These are phyloP conservation scores for Yarrowia divulgata DNA, from an alignment of 805 yeast genomes.

Conservation along the genomic window DNA sequence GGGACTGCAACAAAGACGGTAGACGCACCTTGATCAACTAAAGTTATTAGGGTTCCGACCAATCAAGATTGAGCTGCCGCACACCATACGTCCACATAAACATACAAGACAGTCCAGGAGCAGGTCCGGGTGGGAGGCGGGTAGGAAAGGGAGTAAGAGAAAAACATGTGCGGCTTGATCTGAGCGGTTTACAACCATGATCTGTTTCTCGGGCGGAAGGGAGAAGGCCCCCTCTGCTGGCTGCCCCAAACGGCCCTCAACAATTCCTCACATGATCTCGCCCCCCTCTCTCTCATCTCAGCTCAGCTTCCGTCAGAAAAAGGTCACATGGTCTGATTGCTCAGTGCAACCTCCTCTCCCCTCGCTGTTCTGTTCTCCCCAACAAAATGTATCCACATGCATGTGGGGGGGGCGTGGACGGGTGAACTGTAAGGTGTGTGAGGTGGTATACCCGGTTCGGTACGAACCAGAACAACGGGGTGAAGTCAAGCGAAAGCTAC, in stretches of 20 bases:
- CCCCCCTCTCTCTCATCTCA: background rate
- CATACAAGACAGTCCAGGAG: constrained; percentile 9
- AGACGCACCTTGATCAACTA: constrained; percentile 15
- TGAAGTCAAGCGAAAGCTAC: too few species aligned
- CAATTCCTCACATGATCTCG: constrained; percentile 5
- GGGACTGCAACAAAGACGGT: constrained; percentile 38
- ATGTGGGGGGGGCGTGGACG: constrained; percentile 11
- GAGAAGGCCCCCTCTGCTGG: background rate
- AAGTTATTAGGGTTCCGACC: constrained; percentile 19
- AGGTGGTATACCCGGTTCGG: too few species aligned
- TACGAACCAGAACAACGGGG: too few species aligned
- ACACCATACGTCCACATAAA: constrained; percentile 29
- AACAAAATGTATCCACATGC: constrained; percentile 35
- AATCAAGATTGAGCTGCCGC: constrained; percentile 22
- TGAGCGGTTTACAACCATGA: background rate
- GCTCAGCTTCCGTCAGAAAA: background rate
- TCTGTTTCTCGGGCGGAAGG: constrained; percentile 6
- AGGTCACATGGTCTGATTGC: constrained; percentile 36
- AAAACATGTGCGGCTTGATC: constrained; percentile 18
- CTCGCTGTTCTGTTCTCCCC: constrained; percentile 25
- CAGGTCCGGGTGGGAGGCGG: constrained; percentile 26
- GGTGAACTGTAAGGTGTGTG: constrained; percentile 5
- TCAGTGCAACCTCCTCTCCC: constrained; percentile 3
- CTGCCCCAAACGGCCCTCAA: background rate
- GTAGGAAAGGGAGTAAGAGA: background rate